Evolutionary conservation across 2,329 filamentous ascomycete species (phyloP), one percentile per base, ranked within the genome.

Genomic region (Pseudogymnoascus pannorum): DNA sequence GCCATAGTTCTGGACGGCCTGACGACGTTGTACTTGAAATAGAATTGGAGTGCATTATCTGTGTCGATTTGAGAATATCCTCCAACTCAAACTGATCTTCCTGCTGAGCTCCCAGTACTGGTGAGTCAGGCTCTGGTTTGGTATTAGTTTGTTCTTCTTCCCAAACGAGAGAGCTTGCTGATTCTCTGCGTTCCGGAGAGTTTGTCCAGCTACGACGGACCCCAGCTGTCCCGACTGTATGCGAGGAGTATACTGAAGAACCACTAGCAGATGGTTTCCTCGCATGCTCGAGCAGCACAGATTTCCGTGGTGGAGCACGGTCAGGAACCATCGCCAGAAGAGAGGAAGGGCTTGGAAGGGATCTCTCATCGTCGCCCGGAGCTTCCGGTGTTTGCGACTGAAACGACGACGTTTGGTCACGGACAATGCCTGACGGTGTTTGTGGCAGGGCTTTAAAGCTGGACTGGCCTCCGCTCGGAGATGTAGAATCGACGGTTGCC

Each of bases 1-100:
- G 63, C 70, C 70, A 72, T 24, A 72, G 62, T 44, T 72, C 68
- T 7, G 68, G 64, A 38, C 62, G 20, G n/a, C 48, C 48, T 3
- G 48, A 54, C 9, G 48, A 54, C 48, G 48, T 54, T 31, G 48
- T 54, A 54, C 48, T 54, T 31, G 48, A 54, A 31, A 54, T 54
- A 26, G 48, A 54, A 54, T 54, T 54, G 48, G 48, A 54, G 16
- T 54, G 48, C 48, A 54, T 54, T 54, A 54, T 54, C 26, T 54
- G 48, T 18, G 48, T 31, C 16, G 48, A 54, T 54, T 54, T 54
- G 48, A 54, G 48, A 54, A 54, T 54, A 2, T 54, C 48, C 8
- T 54, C 48, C 48, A 54, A 54, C 26, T 54, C 48, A 18, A 54
- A 54, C n/a, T 54, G 48, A 4, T 54, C 48, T 20, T 54, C 48